Percentiles rank a stretch among this genome's conserved stretches.
Evolutionary conservation across 176 grass and related monocot genomes (phyloP).

Genomic region (Bromus sterilis): DNA sequence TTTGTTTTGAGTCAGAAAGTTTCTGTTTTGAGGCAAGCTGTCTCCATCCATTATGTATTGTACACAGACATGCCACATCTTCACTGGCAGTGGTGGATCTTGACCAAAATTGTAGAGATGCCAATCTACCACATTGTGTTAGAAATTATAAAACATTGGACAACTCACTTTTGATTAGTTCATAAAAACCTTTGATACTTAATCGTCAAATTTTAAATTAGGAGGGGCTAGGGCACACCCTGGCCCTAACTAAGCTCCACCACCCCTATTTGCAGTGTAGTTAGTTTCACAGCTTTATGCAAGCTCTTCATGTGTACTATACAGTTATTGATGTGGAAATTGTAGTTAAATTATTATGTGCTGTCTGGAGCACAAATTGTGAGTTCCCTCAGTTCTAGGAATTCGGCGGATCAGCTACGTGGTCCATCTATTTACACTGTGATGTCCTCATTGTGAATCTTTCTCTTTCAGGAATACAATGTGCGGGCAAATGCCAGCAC

Average conservation of each 20-base stretch:
- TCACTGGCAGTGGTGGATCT: not conserved
- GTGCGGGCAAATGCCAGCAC: constrained; percentile 65
- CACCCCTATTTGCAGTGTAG: not conserved
- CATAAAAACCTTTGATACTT: not conserved
- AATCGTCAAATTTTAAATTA: not conserved
- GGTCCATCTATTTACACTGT: constrained; percentile 17
- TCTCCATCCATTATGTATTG: not conserved
- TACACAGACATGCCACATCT: not conserved
- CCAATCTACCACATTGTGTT: not conserved
- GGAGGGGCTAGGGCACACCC: not conserved
- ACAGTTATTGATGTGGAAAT: not conserved
- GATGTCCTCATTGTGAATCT: not conserved
- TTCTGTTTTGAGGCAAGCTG: not conserved
- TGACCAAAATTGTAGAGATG: not conserved
- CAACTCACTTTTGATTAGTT: not conserved
- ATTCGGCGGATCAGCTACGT: not conserved
- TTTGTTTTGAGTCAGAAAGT: not conserved
- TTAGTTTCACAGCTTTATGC: not conserved
- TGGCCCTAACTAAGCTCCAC: not conserved
- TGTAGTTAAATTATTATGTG: not conserved
- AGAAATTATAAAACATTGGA: not conserved
- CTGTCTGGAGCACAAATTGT: not conserved
- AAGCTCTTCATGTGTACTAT: not conserved
- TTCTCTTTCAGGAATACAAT: constrained; percentile 79
- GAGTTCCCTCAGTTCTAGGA: not conserved